Conservation (phyloP, 768 basidiomycete species). For the Calocybe indica region DNA sequence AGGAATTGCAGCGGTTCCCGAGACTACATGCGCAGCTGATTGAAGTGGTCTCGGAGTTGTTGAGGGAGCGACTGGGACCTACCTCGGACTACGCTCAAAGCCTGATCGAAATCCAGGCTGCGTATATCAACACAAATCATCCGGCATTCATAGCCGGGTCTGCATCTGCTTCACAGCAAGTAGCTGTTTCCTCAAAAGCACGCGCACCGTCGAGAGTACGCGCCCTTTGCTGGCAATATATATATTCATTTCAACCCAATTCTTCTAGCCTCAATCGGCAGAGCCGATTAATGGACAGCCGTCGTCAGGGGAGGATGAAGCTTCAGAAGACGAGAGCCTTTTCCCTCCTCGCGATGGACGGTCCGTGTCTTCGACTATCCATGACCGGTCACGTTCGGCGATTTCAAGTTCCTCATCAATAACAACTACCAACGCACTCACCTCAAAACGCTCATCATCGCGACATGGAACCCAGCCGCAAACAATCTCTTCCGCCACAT, state of each 20-base stretch:
- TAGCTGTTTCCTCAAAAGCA: conserved; percentile 34
- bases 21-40: conserved; percentile 88
- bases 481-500: conserved; percentile 12
- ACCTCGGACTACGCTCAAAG: conserved; percentile 96
- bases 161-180: conserved; percentile 51
- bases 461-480: conserved; percentile 17
- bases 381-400: conserved; percentile 62
- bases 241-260: conserved; percentile 9
- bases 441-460: conserved; percentile 29
- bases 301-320: conserved; percentile 51
- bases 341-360: conserved; percentile 50
- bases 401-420: conserved; percentile 22
- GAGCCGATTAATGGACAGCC: conserved; percentile 56
- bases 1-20: conserved; percentile 97
- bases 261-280: conserved; percentile 51
- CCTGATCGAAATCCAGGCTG: conserved; percentile 94
- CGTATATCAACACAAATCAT: conserved; percentile 99
- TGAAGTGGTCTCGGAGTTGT: conserved; percentile 93
- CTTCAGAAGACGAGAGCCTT: conserved; percentile 52
- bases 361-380: conserved; percentile 70
- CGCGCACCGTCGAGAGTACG: conserved; percentile 46
- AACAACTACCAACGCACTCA: conserved; percentile 22
- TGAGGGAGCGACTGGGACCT: conserved; percentile 92
- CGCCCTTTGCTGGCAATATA: conserved; percentile 1
- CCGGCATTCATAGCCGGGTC: conserved; percentile 88